Conservation (phyloP, 2,329 filamentous ascomycete genomes). For the Nectriaceae sp. region DNA sequence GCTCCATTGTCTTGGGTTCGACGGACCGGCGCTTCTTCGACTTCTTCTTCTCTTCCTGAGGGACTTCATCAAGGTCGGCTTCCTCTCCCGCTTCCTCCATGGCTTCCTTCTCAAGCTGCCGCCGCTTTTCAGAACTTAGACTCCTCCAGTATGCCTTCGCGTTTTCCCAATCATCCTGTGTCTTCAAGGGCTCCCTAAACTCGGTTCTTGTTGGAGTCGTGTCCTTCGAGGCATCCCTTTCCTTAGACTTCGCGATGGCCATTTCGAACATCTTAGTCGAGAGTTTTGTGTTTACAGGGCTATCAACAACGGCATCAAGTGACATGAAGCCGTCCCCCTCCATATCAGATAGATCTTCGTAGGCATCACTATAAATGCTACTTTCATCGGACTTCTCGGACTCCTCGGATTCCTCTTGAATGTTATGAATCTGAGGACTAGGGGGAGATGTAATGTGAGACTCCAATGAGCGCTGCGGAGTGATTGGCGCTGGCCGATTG, state of each 20-base stretch:
- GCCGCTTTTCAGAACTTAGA: slow-evolving; percentile 62
- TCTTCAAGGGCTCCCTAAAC: slow-evolving; percentile 5
- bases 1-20: slow-evolving; percentile 5
- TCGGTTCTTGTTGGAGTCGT: background rate
- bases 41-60: slow-evolving; percentile 29
- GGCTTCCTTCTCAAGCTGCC: slow-evolving; percentile 61
- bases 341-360: slow-evolving; percentile 68
- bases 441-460: slow-evolving; percentile 11
- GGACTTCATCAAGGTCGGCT: slow-evolving; percentile 35
- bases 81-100: slow-evolving; percentile 54
- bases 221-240: slow-evolving; percentile 7
- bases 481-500: slow-evolving; percentile 1
- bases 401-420: slow-evolving; percentile 43
- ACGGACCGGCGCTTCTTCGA: slow-evolving; percentile 37
- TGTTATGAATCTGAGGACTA: slow-evolving; percentile 35
- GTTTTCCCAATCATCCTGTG: slow-evolving; percentile 62
- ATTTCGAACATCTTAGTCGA: slow-evolving; percentile 26
- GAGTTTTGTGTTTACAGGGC: slow-evolving; percentile 41
- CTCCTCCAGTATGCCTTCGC: slow-evolving; percentile 72
- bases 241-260: slow-evolving; percentile 22
- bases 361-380: slow-evolving; percentile 75
- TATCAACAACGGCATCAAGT: slow-evolving; percentile 70
- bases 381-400: slow-evolving; percentile 51
- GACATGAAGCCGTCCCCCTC: slow-evolving; percentile 71
- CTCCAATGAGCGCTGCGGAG: slow-evolving; percentile 21